Base-by-base conservation (phyloP, 306 rosid genomes). In the Gleditsia sinensis region DNA sequence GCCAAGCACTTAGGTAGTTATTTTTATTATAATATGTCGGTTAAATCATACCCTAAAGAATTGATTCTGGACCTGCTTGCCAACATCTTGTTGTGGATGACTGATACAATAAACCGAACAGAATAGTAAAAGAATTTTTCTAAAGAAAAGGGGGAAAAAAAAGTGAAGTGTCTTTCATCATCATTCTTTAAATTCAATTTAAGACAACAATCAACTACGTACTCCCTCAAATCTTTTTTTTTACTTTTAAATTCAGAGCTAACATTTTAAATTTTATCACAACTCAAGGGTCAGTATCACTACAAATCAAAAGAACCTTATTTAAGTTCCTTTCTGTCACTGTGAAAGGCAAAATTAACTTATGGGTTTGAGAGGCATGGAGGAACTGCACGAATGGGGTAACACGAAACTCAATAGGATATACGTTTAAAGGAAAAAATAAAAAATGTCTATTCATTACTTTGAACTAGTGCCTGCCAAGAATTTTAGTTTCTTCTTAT, bases 61-160 rank as follows among this genome's bases (percentile, higher is more conserved):
- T 68, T 65, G 78, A 46, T 63, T 62, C 58, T 74, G 78, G 67
- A 25, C 21, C 49, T 40, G 78, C 67, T 42, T 61, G 55, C 42
- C 51, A 65, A 21, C 71, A 36, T 61, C 69, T 45, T 66, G 84
- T 4, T 4, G 60, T 14, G 21, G 27, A 70, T 57, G 42, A 56
- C 91, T 85, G 72, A 58, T 65, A 86, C 78, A 45, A 58, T 43
- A 69, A 20, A 64, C 46, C 75, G 48, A 69, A 64, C 46, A 77
- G 48, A 69, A 75, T 11, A 54, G 54, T 50, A 16, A 50, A 9
- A 23, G 33, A 77, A 57, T n/a, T 45, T 4, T 37, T 28, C 30
- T 51, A 24, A 59, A 20, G 74, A 48, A 45, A 74, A 46, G 30
- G 30, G 1, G 53, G 28, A 65, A 39, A 43, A 51, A 58, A 36